These are phyloP conservation scores for Aspergillus sp. DNA, from an alignment of 2,329 filamentous ascomycete species.

Conservation along the genomic window DNA sequence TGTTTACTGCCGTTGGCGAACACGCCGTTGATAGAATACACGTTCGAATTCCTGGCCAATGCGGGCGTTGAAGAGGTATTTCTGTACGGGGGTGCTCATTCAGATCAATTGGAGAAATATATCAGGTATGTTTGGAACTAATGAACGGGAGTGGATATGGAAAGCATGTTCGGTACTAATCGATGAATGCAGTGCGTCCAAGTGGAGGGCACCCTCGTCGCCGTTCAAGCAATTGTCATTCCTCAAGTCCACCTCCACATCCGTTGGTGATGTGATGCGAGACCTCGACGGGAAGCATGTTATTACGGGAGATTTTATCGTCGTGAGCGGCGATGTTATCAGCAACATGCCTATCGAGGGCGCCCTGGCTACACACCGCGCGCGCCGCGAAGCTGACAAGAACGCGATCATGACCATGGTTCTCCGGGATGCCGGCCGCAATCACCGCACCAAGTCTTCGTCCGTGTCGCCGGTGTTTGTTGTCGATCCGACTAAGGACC, in stretches of 20 bases:
- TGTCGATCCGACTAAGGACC: constrained; percentile 67
- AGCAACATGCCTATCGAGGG: constrained; percentile 79
- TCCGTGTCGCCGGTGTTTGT: constrained; percentile 76
- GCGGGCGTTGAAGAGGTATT: constrained; percentile 92
- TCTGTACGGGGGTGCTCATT: constrained; percentile 82
- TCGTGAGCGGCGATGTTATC: constrained; percentile 87
- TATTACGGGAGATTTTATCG: constrained; percentile 81
- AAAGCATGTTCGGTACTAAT: constrained; percentile 2
- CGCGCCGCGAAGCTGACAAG: constrained; percentile 72
- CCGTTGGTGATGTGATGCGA: constrained; percentile 87
- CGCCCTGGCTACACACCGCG: constrained; percentile 69
- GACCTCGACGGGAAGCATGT: constrained; percentile 81
- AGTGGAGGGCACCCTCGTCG: constrained; percentile 63
- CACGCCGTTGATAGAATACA: constrained; percentile 93
- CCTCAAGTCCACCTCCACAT: constrained; percentile 77
- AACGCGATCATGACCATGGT: constrained; percentile 98
- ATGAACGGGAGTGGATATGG: neutral
- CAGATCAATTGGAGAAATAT: constrained; percentile 78
- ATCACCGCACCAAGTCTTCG: constrained; percentile 69
- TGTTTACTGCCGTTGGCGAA: constrained; percentile 91
- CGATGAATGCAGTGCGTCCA: constrained; percentile 50
- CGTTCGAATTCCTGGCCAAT: constrained; percentile 89
- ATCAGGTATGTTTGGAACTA: constrained; percentile 47
- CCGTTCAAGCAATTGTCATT: constrained; percentile 77
- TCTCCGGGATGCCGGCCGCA: constrained; percentile 64